phyloP scores from a whole-genome alignment of 208 protist species.

The Crithidia brevicula region DNA sequence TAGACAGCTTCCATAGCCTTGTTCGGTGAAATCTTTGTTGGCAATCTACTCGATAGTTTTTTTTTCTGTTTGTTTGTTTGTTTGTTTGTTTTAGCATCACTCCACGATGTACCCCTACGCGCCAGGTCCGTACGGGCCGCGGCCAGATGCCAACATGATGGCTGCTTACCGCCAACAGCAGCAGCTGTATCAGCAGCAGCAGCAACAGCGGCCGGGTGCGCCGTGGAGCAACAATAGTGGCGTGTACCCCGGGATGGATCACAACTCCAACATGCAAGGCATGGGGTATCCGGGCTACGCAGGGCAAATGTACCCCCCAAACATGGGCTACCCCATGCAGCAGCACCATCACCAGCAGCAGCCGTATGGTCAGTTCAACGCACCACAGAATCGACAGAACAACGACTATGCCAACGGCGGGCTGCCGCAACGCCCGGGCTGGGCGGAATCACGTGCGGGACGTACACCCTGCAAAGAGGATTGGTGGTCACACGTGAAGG shows the following conservation, averaged over 20 bases:
- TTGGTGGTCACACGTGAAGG: constrained; percentile 45
- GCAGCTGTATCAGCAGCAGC: constrained; percentile 11
- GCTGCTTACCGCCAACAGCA: constrained; percentile 21
- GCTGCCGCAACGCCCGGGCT: constrained; percentile 19
- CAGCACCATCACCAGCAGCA: constrained; percentile 32
- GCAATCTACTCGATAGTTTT: too few relatives aligned
- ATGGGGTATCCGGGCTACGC: constrained; percentile 16
- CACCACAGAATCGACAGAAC: constrained; percentile 5
- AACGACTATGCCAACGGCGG: constrained; percentile 6
- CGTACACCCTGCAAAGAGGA: constrained; percentile 38
- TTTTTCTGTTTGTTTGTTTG: background rate
- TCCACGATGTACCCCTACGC: constrained; percentile 17
- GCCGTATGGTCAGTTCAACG: constrained; percentile 17
- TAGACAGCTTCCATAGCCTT: too few relatives aligned
- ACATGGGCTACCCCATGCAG: constrained; percentile 1
- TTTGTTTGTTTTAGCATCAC: background rate
- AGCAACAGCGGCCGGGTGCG: constrained; percentile 14
- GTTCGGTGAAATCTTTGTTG: too few relatives aligned
- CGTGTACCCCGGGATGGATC: constrained; percentile 13
- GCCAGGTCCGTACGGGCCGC: background rate
- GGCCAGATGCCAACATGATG: constrained; percentile 23
- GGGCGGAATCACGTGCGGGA: constrained; percentile 24
- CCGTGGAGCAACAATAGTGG: background rate
- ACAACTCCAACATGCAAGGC: constrained; percentile 13
- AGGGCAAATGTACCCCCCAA: constrained; percentile 2